Base-by-base conservation (phyloP, 352 stramenopile species). In the Phytophthora brassicae region DNA sequence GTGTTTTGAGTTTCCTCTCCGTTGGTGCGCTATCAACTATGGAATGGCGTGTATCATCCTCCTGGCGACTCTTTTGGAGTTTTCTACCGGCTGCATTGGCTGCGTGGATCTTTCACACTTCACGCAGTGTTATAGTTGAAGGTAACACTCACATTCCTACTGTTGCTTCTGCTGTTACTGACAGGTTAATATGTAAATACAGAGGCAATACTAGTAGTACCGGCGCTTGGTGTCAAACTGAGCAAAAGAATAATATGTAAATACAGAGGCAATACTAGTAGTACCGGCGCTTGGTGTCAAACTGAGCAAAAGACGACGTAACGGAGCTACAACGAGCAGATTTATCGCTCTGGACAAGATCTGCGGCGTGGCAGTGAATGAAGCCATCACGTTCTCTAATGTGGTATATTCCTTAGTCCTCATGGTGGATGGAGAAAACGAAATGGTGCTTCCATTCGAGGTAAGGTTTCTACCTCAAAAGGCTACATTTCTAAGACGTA, bases 391-490 rank as follows among this genome's bases (percentile, higher is more conserved):
- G 24, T 92, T 94, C 45, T 76, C 72, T 19, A 79, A 84, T 43
- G 86, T 94, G 0, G 79, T 92, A 16, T 95, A 95, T 68, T 90
- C 80, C 54, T 53, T 95, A 29, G 86, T 86, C 13, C 81, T 95
- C 36, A 81, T 92, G 77, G 68, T 91, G n/a, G 52, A 89, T 17
- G 75, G 73, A 17, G 68, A 89, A 39, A 65, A 72, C 22, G 64
- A 77, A 19, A 94, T 94, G 84, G 62, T 90, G 50, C 60, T 94
- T 17, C 74, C 83, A 3, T 95, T 91, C 60, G 73, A 95, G 81
- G 86, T 93, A 46, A 50, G n/a, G 63, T 17, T 22, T 1, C 31
- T 20, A 45, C 6, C 5, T 41, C n/a, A 13, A 46, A 12, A 41
- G 38, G n/a, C 6, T 26, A 35, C 17, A 26, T 26, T 47, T 19